A percentile compares a stretch with the other conserved stretches of the same genome.
These are phyloP conservation scores for Aaosphaeria arxii DNA, from an alignment of 2,329 filamentous ascomycete species.

Conservation along the genomic window DNA sequence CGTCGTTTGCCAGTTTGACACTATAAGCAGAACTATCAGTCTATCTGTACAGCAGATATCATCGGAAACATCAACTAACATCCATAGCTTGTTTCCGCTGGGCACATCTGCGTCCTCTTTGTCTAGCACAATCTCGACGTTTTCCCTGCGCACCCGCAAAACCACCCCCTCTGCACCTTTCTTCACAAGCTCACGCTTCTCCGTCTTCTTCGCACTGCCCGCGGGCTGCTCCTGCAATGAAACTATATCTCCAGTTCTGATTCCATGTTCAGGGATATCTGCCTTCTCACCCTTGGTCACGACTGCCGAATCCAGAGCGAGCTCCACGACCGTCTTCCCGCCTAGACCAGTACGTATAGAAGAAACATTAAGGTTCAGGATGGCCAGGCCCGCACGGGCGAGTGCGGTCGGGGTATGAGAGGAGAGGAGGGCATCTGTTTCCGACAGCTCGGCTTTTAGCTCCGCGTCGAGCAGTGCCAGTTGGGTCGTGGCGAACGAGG, in stretches of 20 bases:
- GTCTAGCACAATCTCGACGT: slow-evolving; percentile 67
- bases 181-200: slow-evolving; percentile 67
- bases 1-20: slow-evolving; percentile 65
- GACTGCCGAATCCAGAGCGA: slow-evolving; percentile 70
- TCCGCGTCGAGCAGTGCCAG: slow-evolving; percentile 68
- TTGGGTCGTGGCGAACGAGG: slow-evolving; percentile 68
- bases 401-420: slow-evolving; percentile 67
- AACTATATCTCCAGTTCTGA: slow-evolving; percentile 76
- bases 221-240: slow-evolving; percentile 71
- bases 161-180: slow-evolving; percentile 70
- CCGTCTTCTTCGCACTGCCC: slow-evolving; percentile 67
- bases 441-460: slow-evolving; percentile 67
- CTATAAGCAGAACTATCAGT: slow-evolving; percentile 43
- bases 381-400: slow-evolving; percentile 73
- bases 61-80: slow-evolving; percentile 46
- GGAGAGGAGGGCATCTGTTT: slow-evolving; percentile 66
- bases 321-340: slow-evolving; percentile 84
- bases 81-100: slow-evolving; percentile 56
- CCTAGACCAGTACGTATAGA: slow-evolving; percentile 85
- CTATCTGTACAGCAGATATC: not conserved
- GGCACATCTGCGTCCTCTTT: slow-evolving; percentile 58
- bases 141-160: slow-evolving; percentile 57
- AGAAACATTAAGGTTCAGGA: slow-evolving; percentile 70
- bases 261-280: slow-evolving; percentile 70
- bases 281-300: slow-evolving; percentile 42